Evolutionary conservation across 1,139 yeast species (phyloP), one percentile per base, ranked within the genome.

Genomic region (Saccharomycopsis hybrid): DNA sequence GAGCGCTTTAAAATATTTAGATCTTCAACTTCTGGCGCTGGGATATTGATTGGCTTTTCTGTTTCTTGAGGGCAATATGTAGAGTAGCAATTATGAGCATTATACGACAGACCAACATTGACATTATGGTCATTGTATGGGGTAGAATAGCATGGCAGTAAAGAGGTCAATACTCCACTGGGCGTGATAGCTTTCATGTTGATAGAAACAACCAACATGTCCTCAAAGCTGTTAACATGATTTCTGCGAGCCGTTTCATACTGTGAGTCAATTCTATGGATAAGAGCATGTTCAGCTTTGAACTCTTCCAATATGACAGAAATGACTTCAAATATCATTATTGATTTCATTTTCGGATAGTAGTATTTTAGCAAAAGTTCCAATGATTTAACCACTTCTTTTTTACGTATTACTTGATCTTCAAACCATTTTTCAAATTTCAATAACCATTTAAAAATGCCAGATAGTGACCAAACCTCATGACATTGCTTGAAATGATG

Each of bases 351-450:
- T 37, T 44, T 45, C 5, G 52, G 54, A 31, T 35, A 41, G 13
- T 24, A 73, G 56, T 70, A 78, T 3, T 74, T 75, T 51, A 81
- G 67, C 46, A 82, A 65, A 40, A 74, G 71, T 33, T 74, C 71
- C 43, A 82, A 65, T 0, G 81, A 77, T 54, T 69, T 73, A 40
- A 70, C 67, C 54, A 79, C 74, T 57, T 78, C 85, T 27, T 69
- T 63, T 47, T 68, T 70, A 11, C 77, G 69, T 29, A 81, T 72
- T 25, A 68, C 54, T 47, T 60, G 63, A 41, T 69, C 71, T 39
- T 65, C 68, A 25, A 68, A 67, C 73, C 71, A 67, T 33, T 13
- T 39, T 48, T 65, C 61, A 5, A 70, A 61, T 42, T 63, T 67
- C 3, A 70, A 63, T 52, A 72, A 64, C 77, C 80, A 72, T 64